Evolutionary conservation across 139 green algal species (phyloP).

Genomic region (Pleodorina starrii): DNA sequence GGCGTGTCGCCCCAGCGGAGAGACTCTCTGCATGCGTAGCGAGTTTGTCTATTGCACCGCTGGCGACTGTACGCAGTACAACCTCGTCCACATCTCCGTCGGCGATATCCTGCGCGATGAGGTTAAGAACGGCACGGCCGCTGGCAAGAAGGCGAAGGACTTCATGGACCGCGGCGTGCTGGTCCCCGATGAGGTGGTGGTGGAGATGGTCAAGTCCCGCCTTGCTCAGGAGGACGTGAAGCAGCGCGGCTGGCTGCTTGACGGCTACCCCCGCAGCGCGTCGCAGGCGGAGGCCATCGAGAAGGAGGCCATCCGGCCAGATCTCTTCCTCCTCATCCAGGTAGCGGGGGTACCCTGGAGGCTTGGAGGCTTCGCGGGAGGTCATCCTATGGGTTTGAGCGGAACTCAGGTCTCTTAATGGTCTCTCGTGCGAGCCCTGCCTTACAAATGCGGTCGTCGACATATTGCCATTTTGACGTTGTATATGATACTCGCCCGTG

Average conservation of each 20-base stretch:
- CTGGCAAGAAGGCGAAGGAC: slow-evolving; percentile 71
- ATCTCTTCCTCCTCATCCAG: slow-evolving; percentile 96
- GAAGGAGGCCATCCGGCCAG: slow-evolving; percentile 91
- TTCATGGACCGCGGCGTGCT: slow-evolving; percentile 97
- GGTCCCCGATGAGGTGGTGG: slow-evolving; percentile 95
- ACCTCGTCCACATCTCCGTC: slow-evolving; percentile 95
- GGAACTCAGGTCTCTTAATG: too few species aligned
- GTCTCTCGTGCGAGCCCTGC: too few species aligned
- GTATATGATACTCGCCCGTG: too few species aligned
- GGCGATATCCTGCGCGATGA: slow-evolving; percentile 98
- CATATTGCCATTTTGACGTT: too few species aligned
- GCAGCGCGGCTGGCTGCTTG: slow-evolving; percentile 94
- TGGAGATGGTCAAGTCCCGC: slow-evolving; percentile 93
- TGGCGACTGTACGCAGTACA: slow-evolving; percentile 87
- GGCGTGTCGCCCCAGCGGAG: too few species aligned
- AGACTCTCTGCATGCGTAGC: too few species aligned
- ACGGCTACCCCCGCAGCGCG: slow-evolving; percentile 95
- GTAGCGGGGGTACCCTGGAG: too few species aligned
- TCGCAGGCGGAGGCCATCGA: slow-evolving; percentile 96
- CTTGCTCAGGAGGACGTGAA: slow-evolving; percentile 71
- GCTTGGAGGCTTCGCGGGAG: too few species aligned
- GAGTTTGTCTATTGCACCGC: too few species aligned
- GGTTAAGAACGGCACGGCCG: slow-evolving; percentile 88
- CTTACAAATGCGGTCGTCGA: too few species aligned
- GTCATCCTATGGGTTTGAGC: too few species aligned